Evolutionary conservation across 192 early-diverging fungal species (phyloP).

Genomic region (Coemansia sp.): DNA sequence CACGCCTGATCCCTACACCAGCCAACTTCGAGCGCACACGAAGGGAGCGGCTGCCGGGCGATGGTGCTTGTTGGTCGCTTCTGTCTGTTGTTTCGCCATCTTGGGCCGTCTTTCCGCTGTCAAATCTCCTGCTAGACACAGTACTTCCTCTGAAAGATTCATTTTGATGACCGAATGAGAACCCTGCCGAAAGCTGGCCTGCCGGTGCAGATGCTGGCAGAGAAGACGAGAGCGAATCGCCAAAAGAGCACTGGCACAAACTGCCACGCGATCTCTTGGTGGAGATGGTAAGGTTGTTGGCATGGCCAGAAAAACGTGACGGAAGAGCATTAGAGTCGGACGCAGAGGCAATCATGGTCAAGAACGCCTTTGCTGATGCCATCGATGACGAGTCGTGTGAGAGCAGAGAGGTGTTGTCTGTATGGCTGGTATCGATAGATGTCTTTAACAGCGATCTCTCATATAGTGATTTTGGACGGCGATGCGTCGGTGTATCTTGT

Average conservation of each 20-base stretch:
- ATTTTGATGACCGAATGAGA: background rate
- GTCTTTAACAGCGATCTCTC: conserved; percentile 19
- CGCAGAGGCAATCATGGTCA: conserved; percentile 40
- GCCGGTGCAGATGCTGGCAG: background rate
- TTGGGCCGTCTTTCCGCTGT: background rate
- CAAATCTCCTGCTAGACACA: background rate
- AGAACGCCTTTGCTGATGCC: conserved; percentile 41
- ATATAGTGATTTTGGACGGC: conserved; percentile 47
- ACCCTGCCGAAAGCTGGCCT: background rate
- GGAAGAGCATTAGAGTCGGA: background rate
- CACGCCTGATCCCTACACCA: conserved; percentile 40
- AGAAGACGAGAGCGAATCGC: background rate
- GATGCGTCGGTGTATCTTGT: conserved; percentile 3
- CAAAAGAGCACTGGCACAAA: conserved; percentile 5
- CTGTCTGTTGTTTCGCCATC: conserved; percentile 5
- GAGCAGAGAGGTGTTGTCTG: background rate
- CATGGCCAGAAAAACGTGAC: background rate
- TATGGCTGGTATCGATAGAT: background rate
- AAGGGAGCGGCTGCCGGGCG: conserved; percentile 31
- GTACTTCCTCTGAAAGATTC: background rate
- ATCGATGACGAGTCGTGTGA: conserved; percentile 37
- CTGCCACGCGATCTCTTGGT: background rate
- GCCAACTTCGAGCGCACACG: conserved; percentile 40
- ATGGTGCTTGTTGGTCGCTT: conserved; percentile 4
- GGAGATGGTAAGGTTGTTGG: conserved; percentile 4